These are phyloP conservation scores for Diaporthe citriasiana DNA, from an alignment of 2,329 filamentous ascomycete species.

Conservation along the genomic window DNA sequence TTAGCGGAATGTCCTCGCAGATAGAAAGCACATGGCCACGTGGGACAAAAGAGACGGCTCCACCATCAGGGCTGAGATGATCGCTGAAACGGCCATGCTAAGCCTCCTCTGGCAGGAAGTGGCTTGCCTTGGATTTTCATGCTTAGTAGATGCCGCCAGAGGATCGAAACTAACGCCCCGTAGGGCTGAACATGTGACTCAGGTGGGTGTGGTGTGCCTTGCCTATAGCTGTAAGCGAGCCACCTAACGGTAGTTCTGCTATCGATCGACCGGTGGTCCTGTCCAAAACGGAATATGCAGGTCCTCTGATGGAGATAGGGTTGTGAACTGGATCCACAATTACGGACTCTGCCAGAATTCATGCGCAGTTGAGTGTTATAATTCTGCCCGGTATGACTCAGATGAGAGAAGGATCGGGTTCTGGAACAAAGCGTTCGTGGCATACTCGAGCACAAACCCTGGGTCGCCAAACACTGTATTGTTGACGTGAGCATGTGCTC, in stretches of 20 bases:
- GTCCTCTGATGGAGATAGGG: not conserved
- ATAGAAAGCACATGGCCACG: not conserved
- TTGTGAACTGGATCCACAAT: not conserved
- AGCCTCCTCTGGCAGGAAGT: conserved; percentile 17
- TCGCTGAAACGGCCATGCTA: conserved; percentile 1
- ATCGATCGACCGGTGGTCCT: not conserved
- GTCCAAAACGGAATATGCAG: not conserved
- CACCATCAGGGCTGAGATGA: conserved; percentile 29
- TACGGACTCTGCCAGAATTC: not conserved
- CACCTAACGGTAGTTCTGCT: not conserved
- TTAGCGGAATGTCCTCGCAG: not conserved
- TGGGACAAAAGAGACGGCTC: not conserved
- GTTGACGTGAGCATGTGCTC: conserved; percentile 8
- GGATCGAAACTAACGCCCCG: conserved; percentile 16
- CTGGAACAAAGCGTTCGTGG: not conserved
- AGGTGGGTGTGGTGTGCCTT: not conserved
- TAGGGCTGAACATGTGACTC: conserved; percentile 31
- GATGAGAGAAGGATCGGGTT: not conserved
- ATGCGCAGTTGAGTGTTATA: not conserved
- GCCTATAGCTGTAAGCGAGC: not conserved
- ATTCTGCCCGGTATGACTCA: conserved; percentile 9
- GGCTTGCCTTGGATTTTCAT: conserved; percentile 8
- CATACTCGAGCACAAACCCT: not conserved
- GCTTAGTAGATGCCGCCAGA: conserved; percentile 22
- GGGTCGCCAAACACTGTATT: not conserved